Evolutionary conservation across 257 asterid species (phyloP).

Genomic region (Asclepias syriaca): DNA sequence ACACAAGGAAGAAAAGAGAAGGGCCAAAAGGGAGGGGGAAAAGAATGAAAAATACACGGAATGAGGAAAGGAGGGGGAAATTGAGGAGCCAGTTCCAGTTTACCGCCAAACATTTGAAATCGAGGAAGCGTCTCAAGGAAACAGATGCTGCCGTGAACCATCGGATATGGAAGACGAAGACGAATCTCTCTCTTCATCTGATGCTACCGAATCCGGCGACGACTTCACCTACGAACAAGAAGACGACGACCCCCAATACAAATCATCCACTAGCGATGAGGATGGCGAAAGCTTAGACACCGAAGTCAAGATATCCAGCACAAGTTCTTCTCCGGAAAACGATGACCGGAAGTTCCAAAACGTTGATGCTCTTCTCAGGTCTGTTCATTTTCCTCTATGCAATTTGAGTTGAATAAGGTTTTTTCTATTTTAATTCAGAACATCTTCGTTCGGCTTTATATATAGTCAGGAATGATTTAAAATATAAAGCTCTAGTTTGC

Average conservation of each 20-base stretch:
- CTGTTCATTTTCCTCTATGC: background rate
- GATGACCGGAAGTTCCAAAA: constrained; percentile 50
- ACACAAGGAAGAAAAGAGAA: background rate
- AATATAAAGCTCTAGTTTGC: background rate
- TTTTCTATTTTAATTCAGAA: background rate
- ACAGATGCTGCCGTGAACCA: background rate
- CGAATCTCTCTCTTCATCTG: constrained; percentile 34
- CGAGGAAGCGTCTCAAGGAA: constrained; percentile 14
- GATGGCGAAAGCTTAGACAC: constrained; percentile 17
- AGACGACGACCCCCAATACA: constrained; percentile 29
- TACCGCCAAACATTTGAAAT: constrained; percentile 17
- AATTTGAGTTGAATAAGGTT: background rate
- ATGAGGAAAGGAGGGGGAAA: background rate
- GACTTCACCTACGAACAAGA: constrained; percentile 17
- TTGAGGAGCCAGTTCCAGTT: background rate
- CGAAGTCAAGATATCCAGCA: constrained; percentile 30
- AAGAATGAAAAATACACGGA: background rate
- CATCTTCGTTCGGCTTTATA: background rate
- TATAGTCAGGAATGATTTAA: background rate
- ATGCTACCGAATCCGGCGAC: constrained; percentile 43
- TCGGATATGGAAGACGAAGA: constrained; percentile 51
- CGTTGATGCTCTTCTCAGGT: constrained; percentile 73
- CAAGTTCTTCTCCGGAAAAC: constrained; percentile 33
- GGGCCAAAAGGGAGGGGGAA: too few relatives aligned
- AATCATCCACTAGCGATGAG: constrained; percentile 30